Evolutionary conservation across 257 asterid genomes (phyloP).

Genomic region (Solanum chmielewskii): DNA sequence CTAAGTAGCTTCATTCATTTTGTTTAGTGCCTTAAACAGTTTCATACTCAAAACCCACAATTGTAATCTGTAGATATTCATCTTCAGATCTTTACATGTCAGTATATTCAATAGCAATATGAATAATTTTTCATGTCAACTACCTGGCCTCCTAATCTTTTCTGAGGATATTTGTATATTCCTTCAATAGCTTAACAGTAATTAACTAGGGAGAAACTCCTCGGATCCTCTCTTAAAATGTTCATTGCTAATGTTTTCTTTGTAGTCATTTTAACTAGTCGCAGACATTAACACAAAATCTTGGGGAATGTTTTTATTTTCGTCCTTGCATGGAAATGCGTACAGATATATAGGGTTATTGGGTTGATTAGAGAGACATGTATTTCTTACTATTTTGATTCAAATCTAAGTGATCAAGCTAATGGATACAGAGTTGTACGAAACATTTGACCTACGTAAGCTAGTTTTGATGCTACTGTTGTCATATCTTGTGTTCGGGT

Average conservation of each 20-base stretch:
- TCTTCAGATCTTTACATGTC: background rate
- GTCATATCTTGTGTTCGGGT: background rate
- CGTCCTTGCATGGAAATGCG: background rate
- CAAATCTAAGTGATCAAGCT: background rate
- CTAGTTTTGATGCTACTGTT: background rate
- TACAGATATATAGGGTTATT: background rate
- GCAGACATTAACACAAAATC: background rate
- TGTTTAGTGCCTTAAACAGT: background rate
- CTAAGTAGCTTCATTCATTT: background rate
- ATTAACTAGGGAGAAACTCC: background rate
- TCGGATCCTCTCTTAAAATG: background rate
- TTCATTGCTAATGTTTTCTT: background rate
- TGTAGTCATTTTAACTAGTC: no score
- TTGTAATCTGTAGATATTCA: background rate
- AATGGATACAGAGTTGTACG: background rate
- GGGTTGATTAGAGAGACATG: background rate
- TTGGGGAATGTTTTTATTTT: background rate
- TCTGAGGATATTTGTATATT: no score
- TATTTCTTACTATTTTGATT: background rate
- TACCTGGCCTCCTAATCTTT: background rate
- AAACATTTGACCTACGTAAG: background rate
- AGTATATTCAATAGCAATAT: background rate
- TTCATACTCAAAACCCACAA: background rate
- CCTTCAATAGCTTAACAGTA: background rate
- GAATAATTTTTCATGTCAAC: background rate